Base-by-base conservation (phyloP, 805 yeast genomes). In the Yarrowia hollandica region DNA sequence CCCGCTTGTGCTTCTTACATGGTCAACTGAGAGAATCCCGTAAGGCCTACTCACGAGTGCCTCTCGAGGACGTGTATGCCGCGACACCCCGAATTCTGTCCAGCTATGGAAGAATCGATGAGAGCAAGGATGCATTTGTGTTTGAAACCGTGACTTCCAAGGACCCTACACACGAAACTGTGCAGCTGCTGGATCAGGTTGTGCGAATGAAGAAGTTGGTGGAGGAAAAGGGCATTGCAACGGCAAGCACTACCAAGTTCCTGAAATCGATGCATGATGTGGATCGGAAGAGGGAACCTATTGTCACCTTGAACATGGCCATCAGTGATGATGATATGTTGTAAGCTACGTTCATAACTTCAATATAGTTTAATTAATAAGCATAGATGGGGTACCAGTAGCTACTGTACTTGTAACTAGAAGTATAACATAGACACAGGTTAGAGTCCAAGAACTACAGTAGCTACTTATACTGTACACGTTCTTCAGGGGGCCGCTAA, bases 1-100 rank as follows among this genome's bases (percentile, higher is more conserved):
- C 55, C 5, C 55, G 55, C 10, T 23, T 48, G 30, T 31, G 30
- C 18, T 52, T 52, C 16, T 12, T 52, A 34, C 58, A 28, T 35
- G 28, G 34, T 4, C 58, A 52, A 30, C 44, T 52, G 42, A 23
- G 58, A 35, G 58, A 52, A 19, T 52, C 34, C 8, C 44, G 25
- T 4, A 35, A 35, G 44, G 58, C 44, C 5, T 52, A 52, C 22
- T 35, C 58, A 1, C 33, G 58, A 18, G 58, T 52, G 21, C 58
- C 58, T 12, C 44, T 52, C 44, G 23, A 35, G 38, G 58, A 52
- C 21, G 44, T 52, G 44, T 23, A 34, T 52, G 44, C 42, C n/a
- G 44, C 44, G 3, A 25, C 34, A 1, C 58, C 44, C 10, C 25
- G 44, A 9, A 18, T 52, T 14, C 26, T 52, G 34, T 23, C 42